Conservation (phyloP, 192 early-diverging fungal species). For the Coemansia sp. region DNA sequence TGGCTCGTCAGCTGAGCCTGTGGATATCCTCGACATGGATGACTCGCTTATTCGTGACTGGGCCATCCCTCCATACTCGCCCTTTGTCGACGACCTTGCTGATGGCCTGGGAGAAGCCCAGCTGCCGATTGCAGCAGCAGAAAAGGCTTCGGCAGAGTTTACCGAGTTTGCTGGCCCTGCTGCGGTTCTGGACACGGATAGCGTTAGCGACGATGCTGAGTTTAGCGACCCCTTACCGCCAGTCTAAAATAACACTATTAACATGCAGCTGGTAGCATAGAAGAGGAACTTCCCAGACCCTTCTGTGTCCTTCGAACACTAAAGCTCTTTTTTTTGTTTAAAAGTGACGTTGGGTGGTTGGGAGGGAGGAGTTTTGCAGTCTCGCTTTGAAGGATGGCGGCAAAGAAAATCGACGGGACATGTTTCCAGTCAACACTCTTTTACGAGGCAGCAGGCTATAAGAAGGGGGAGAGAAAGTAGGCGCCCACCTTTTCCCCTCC, state of each 20-base stretch:
- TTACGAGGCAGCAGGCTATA: too few relatives aligned
- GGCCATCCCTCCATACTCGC: slow-evolving; percentile 49
- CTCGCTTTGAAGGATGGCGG: not conserved
- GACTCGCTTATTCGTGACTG: slow-evolving; percentile 54
- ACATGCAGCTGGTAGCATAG: not conserved
- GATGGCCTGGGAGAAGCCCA: not conserved
- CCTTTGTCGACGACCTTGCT: slow-evolving; percentile 1
- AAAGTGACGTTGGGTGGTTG: too few relatives aligned
- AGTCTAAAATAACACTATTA: not conserved
- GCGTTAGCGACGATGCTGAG: slow-evolving; percentile 17
- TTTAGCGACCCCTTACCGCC: slow-evolving; percentile 13
- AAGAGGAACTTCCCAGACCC: too few relatives aligned
- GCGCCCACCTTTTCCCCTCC: too few relatives aligned
- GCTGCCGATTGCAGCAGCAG: not conserved
- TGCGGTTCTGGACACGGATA: not conserved
- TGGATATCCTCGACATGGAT: slow-evolving; percentile 49
- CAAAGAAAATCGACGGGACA: not conserved
- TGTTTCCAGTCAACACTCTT: not conserved
- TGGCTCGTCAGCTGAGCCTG: slow-evolving; percentile 22
- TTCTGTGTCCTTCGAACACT: too few relatives aligned
- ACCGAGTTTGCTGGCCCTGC: slow-evolving; percentile 9
- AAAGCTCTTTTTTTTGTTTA: too few relatives aligned
- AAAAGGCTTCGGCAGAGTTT: slow-evolving; percentile 11
- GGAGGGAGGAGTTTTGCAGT: not conserved
- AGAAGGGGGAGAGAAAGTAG: too few relatives aligned